phyloP scores from a whole-genome alignment of 2,329 filamentous ascomycete genomes.

The Phoma sp. region DNA sequence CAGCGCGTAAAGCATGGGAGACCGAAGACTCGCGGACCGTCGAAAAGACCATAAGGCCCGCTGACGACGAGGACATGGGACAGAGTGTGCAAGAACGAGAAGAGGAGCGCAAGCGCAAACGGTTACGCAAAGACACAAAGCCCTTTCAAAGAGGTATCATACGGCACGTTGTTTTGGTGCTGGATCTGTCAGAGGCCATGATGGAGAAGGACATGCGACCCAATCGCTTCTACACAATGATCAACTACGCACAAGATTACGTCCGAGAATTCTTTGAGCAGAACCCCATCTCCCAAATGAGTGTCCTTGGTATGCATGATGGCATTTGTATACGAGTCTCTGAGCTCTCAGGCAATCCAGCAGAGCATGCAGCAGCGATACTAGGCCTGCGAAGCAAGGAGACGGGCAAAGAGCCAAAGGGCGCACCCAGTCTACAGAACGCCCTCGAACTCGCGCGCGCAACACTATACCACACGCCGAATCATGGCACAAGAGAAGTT shows the following conservation, averaged over 20 bases:
- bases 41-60: conserved; percentile 66
- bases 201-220: conserved; percentile 91
- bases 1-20: conserved; percentile 55
- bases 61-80: conserved; percentile 74
- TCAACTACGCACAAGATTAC: conserved; percentile 85
- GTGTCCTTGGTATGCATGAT: conserved; percentile 90
- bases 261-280: conserved; percentile 97
- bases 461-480: conserved; percentile 88
- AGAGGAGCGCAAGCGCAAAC: conserved; percentile 81
- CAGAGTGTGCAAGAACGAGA: conserved; percentile 73
- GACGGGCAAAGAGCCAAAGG: conserved; percentile 66
- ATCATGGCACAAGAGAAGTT: conserved; percentile 91
- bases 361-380: conserved; percentile 82
- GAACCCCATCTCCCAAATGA: conserved; percentile 96
- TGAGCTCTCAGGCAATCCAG: conserved; percentile 89
- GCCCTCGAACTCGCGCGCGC: conserved; percentile 94
- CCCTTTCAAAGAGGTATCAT: conserved; percentile 97
- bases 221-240: conserved; percentile 79
- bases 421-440: conserved; percentile 75
- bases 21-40: conserved; percentile 53
- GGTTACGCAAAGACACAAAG: conserved; percentile 88
- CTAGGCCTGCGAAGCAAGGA: conserved; percentile 66
- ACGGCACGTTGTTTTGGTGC: conserved; percentile 86
- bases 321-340: conserved; percentile 85
- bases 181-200: conserved; percentile 96